Evolutionary conservation across 2,329 filamentous ascomycete genomes (phyloP), one percentile per base, ranked within the genome.

Genomic region (Trichoderma semiorbis): DNA sequence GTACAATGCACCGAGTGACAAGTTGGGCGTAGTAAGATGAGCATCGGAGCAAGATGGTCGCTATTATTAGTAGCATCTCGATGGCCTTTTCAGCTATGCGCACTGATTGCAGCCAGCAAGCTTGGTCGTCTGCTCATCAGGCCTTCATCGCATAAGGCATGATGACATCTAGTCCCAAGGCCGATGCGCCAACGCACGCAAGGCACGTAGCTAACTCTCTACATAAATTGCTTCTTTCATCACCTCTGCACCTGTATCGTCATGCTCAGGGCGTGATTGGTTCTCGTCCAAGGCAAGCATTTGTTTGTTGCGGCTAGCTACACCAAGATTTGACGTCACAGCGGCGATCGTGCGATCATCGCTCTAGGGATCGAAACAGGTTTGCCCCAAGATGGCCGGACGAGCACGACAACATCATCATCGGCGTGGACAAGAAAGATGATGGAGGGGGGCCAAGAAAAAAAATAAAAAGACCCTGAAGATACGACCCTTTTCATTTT

Each of bases 321-420:
- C 32, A 36, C 32, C 14, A 58, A 24, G 36, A 53, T 65, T 72
- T 75, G 74, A 77, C 74, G 75, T 77, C 75, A 77, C 73, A 24
- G 53, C 57, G 71, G 34, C 34, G 74, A 74, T 73, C 69, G 21
- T 24, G 50, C 39, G 55, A 43, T 70, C 58, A 67, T 71, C 57
- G 36, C n/a, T 58, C 30, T 18, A 34, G 53, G 57, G 26, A 69
- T 28, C 30, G 4, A 71, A 71, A 28, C 70, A 71, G 70, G 70
- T 71, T 71, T 71, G 43, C 57, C 21, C 64, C 21, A 26, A 32
- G 30, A 26, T 18, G n/a, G 30, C n/a, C 21, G 14, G 7, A 36
- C 47, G 2, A 30, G 8, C 11, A 26, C 30, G 24, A 8, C 30
- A 50, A 14, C 30, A 53, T 69, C 57, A 62, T 69, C 67, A 50